These are phyloP conservation scores for Speleostelium caveatum DNA, from an alignment of 78 protist genomes.

Conservation along the genomic window DNA sequence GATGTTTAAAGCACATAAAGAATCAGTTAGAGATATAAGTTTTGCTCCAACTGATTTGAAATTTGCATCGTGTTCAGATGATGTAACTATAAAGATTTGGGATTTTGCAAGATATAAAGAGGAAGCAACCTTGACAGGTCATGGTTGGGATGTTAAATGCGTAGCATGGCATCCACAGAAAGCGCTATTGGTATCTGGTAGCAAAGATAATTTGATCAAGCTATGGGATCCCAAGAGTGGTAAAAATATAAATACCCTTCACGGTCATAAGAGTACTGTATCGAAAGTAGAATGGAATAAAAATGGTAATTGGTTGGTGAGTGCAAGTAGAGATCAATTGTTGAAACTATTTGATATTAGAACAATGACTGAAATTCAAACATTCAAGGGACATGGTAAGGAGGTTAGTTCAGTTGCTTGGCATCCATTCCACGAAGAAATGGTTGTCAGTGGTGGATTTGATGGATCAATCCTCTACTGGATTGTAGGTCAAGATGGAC, in stretches of 20 bases:
- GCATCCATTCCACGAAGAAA: constrained; percentile 92
- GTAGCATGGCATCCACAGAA: constrained; percentile 95
- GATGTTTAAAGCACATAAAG: constrained; percentile 83
- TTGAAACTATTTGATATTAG: constrained; percentile 93
- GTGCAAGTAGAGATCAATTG: constrained; percentile 87
- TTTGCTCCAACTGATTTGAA: constrained; percentile 91
- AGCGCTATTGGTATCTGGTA: constrained; percentile 90
- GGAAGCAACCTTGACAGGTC: constrained; percentile 87
- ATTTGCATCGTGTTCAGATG: constrained; percentile 94
- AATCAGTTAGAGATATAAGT: constrained; percentile 70
- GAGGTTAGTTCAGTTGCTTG: constrained; percentile 89
- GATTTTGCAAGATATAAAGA: constrained; percentile 87
- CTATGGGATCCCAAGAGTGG: constrained; percentile 96
- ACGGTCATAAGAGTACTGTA: constrained; percentile 90
- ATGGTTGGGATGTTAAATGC: constrained; percentile 95
- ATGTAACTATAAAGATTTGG: constrained; percentile 85
- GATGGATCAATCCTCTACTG: constrained; percentile 93
- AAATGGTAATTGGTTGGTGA: constrained; percentile 93
- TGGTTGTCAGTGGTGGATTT: constrained; percentile 90
- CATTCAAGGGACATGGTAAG: constrained; percentile 88
- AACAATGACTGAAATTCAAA: constrained; percentile 85
- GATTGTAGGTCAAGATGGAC: constrained; percentile 82
- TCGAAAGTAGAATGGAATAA: constrained; percentile 80
- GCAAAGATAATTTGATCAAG: constrained; percentile 88
- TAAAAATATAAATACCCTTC: constrained; percentile 72